Evolutionary conservation across 768 basidiomycete genomes (phyloP), one percentile per base, ranked within the genome.

Genomic region (Amanita thiersii): DNA sequence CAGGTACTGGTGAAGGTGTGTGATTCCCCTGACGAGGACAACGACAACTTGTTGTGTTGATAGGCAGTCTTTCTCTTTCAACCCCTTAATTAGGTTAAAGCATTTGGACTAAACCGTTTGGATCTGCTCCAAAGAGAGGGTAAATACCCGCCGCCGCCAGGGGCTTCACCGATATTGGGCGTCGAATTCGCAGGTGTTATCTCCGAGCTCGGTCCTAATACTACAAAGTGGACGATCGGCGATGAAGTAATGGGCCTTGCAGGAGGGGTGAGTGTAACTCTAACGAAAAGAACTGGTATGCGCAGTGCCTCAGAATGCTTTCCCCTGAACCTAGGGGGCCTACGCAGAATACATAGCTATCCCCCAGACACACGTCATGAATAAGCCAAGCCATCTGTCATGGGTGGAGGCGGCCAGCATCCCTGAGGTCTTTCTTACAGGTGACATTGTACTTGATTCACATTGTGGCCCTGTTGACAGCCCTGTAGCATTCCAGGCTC

Each of bases 51-150:
- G n/a, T 29, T 11, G 20, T 30, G 28, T 28, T 21, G 33, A 23
- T 11, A 18, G 18, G 30, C 18, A 20, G n/a, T 12, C 29, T 39
- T 40, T 3, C n/a, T 24, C 21, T 20, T 28, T 29, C 17, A 25
- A 11, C 24, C 17, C 21, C 11, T 41, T 33, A 40, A 21, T 11
- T 48, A 88, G 84, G 69, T 86, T 53, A 77, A 76, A 57, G 81
- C 81, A 1, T 92, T 93, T 56, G 87, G 88, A n/a, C 61, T 93
- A 45, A 93, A 93, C 60, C 73, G 91, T 21, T 81, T 88, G 88
- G 90, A 93, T 54, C 69, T 89, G 40, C 39, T 49, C 4, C 90
- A 88, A 57, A 75, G 83, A 4, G 68, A 79, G 54, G 85, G 82
- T 1, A 52, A 56, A n/a, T 91, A 91, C 56, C 81, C 86, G 12